A percentile compares a stretch with the other conserved stretches of the same genome.
Conservation (phyloP, 176 grass and related monocot genomes). For the Phoenix roebelenii region DNA sequence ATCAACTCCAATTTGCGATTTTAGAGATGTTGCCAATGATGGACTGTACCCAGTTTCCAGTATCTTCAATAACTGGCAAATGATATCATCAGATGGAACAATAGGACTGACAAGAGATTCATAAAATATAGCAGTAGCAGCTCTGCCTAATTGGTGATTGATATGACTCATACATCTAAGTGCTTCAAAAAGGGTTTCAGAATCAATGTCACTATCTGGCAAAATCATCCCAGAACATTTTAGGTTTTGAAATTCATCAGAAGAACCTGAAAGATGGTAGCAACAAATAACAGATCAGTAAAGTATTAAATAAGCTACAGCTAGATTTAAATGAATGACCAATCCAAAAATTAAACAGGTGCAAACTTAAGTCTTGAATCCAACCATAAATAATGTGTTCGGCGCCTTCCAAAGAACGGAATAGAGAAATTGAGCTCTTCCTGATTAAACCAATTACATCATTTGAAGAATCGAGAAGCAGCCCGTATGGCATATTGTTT, state of each 20-base stretch:
- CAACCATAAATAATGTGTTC: conserved; percentile 78
- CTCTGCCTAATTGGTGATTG: conserved; percentile 64
- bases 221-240: conserved; percentile 22
- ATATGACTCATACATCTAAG: conserved; percentile 88
- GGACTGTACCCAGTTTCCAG: conserved; percentile 56
- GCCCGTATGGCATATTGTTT: conserved; percentile 58
- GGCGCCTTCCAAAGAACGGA: conserved; percentile 63
- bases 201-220: conserved; percentile 33
- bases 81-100: conserved; percentile 65
- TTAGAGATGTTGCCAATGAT: conserved; percentile 47
- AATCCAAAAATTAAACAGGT: neutral
- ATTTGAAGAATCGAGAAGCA: conserved; percentile 66
- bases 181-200: conserved; percentile 58
- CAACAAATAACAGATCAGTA: neutral
- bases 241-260: conserved; percentile 35
- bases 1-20: conserved; percentile 60
- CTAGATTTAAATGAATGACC: neutral
- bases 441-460: conserved; percentile 82
- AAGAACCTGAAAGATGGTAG: conserved; percentile 50
- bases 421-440: conserved; percentile 76
- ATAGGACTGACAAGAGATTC: conserved; percentile 64
- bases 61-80: conserved; percentile 70
- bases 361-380: conserved; percentile 9
- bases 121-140: conserved; percentile 68
- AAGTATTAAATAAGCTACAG: conserved; percentile 14